phyloP scores from a whole-genome alignment of 176 grass and related monocot species.

The Metroxylon sagu region DNA sequence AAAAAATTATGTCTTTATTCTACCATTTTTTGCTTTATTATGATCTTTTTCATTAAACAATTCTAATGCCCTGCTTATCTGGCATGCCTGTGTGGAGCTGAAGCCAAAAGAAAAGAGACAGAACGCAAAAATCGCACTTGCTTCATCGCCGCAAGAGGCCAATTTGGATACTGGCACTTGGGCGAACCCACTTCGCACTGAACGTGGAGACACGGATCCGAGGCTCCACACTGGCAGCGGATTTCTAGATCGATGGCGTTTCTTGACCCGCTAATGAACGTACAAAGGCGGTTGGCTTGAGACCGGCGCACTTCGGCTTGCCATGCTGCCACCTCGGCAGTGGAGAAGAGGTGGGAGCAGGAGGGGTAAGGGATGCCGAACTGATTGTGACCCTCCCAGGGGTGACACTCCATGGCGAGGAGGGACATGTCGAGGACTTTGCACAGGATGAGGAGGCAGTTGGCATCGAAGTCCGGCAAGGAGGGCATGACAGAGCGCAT shows the following conservation, averaged over 20 bases:
- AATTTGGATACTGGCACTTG: neutral
- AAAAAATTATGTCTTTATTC: no score
- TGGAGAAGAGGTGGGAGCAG: slow-evolving; percentile 23
- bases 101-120: neutral
- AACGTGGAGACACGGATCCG: slow-evolving; percentile 15
- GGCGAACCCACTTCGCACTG: neutral
- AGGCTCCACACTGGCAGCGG: slow-evolving; percentile 8
- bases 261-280: slow-evolving; percentile 18
- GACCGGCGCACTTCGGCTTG: slow-evolving; percentile 21
- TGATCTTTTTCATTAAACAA: no score
- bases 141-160: neutral
- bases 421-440: slow-evolving; percentile 21
- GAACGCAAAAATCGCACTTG: slow-evolving; percentile 7
- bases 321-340: slow-evolving; percentile 19
- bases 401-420: slow-evolving; percentile 27
- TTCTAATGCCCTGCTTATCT: no score
- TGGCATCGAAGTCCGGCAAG: neutral
- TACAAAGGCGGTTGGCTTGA: slow-evolving; percentile 10
- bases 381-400: slow-evolving; percentile 8
- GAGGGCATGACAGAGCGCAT: neutral
- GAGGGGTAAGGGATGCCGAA: slow-evolving; percentile 31
- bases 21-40: no score
- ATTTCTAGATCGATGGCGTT: neutral
- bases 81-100: no score
- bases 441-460: slow-evolving; percentile 7